Conservation (phyloP, 164 flowering plant species). For the Nymphaea thermarum region DNA sequence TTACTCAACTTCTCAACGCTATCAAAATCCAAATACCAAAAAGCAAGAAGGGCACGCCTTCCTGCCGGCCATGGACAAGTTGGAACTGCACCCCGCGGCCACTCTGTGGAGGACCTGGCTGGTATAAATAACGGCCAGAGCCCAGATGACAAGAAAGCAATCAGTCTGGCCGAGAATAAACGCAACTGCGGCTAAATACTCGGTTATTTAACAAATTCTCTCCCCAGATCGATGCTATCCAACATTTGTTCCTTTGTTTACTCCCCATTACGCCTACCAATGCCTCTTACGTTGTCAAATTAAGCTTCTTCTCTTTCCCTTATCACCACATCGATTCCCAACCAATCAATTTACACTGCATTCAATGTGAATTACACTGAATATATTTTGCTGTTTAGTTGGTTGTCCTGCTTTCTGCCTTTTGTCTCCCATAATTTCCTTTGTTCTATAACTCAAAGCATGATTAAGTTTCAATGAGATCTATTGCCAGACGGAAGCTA, state of each 20-base stretch:
- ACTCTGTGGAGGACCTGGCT: neutral
- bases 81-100: neutral
- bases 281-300: neutral
- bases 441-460: too few species aligned
- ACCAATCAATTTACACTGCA: neutral
- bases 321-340: neutral
- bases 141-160: neutral
- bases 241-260: neutral
- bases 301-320: neutral
- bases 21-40: neutral
- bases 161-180: neutral
- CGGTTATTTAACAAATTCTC: neutral
- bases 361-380: neutral
- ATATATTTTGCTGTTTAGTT: too few species aligned
- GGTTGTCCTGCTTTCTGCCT: too few species aligned
- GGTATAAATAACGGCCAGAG: neutral
- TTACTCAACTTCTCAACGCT: neutral
- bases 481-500: too few species aligned
- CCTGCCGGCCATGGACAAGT: neutral
- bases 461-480: too few species aligned
- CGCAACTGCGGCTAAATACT: neutral
- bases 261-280: neutral
- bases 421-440: too few species aligned
- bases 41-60: neutral
- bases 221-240: neutral